These are phyloP conservation scores for Cercospora sp. DNA, from an alignment of 2,329 filamentous ascomycete species.

Conservation along the genomic window DNA sequence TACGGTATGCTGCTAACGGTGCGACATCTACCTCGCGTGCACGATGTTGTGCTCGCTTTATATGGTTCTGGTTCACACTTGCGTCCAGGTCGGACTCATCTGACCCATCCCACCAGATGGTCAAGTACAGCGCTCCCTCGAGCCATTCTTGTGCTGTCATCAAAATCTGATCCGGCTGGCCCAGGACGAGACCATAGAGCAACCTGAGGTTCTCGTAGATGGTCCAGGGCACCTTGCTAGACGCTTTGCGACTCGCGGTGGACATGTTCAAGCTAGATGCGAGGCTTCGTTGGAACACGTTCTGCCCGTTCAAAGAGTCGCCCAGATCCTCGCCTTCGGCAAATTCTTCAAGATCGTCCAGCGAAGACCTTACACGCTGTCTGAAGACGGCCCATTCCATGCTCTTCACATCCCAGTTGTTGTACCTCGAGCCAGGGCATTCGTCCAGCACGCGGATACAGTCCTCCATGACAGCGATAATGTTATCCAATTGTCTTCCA, in stretches of 20 bases:
- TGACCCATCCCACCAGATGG: slow-evolving; percentile 91
- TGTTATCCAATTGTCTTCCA: slow-evolving; percentile 73
- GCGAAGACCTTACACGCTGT: slow-evolving; percentile 60
- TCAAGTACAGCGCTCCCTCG: slow-evolving; percentile 78
- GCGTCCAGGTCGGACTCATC: slow-evolving; percentile 52
- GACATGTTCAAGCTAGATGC: slow-evolving; percentile 59
- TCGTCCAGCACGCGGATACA: slow-evolving; percentile 68
- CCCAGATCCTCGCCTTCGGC: slow-evolving; percentile 67
- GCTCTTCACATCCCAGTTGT: slow-evolving; percentile 80
- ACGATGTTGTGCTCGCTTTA: slow-evolving; percentile 35
- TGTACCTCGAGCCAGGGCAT: slow-evolving; percentile 66
- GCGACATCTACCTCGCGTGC: slow-evolving; percentile 52
- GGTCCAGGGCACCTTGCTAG: slow-evolving; percentile 84
- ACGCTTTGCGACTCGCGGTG: slow-evolving; percentile 69
- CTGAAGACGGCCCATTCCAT: slow-evolving; percentile 84
- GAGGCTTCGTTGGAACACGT: slow-evolving; percentile 30
- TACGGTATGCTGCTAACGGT: slow-evolving; percentile 68
- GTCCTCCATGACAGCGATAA: slow-evolving; percentile 63
- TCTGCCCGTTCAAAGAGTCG: slow-evolving; percentile 42
- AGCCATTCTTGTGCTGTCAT: slow-evolving; percentile 84
- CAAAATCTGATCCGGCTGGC: slow-evolving; percentile 72
- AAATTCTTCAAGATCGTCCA: slow-evolving; percentile 72
- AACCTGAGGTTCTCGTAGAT: slow-evolving; percentile 82
- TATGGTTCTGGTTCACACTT: slow-evolving; percentile 48
- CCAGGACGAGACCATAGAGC: slow-evolving; percentile 78